Conservation (phyloP, 2,329 filamentous ascomycete genomes). For the Thielaviopsis punctulata region DNA sequence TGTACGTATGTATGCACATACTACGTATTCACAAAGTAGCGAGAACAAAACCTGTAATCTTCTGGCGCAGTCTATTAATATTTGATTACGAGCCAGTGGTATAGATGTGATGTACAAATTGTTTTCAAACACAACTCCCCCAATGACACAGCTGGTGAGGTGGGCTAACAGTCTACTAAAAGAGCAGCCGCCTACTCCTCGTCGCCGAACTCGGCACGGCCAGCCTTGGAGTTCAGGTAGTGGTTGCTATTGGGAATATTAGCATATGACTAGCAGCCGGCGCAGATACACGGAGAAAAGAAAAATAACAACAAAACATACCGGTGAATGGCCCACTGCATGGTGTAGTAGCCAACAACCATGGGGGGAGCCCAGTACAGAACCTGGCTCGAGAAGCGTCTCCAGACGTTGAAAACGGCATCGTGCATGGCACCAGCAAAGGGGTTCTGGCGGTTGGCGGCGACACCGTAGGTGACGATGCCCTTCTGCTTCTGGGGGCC, state of each 20-base stretch:
- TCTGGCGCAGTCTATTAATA: slow-evolving; percentile 9
- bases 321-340: slow-evolving; percentile 87
- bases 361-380: slow-evolving; percentile 77
- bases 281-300: background rate
- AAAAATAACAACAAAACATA: slow-evolving; percentile 29
- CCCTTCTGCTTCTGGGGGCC: slow-evolving; percentile 45
- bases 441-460: slow-evolving; percentile 77
- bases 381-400: slow-evolving; percentile 70
- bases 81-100: slow-evolving; percentile 6
- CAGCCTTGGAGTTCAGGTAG: slow-evolving; percentile 65
- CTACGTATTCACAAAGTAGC: no score
- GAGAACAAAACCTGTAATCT: background rate
- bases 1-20: no score
- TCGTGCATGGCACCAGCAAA: slow-evolving; percentile 61
- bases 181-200: slow-evolving; percentile 15
- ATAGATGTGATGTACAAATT: slow-evolving; percentile 12
- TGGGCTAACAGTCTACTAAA: background rate
- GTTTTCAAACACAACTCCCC: slow-evolving; percentile 6
- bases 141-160: background rate
- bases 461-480: slow-evolving; percentile 55
- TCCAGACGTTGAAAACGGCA: slow-evolving; percentile 90
- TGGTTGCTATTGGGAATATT: slow-evolving; percentile 41
- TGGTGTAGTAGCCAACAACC: slow-evolving; percentile 58
- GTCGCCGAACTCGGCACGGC: slow-evolving; percentile 37
- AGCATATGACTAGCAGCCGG: background rate